Evolutionary conservation across 306 rosid species (phyloP).

Genomic region (Vicia sativa): DNA sequence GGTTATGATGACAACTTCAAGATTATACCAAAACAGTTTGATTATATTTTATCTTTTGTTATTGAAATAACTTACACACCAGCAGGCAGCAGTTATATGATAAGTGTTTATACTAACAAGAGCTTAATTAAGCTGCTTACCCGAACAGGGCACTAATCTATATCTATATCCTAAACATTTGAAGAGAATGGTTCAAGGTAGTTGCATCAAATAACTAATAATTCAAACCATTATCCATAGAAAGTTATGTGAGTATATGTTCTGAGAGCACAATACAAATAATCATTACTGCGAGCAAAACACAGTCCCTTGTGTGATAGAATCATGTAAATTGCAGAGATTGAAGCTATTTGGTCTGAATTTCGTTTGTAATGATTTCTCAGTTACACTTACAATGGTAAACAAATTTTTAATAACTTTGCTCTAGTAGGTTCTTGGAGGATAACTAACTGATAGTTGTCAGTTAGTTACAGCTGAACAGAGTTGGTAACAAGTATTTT

Average conservation of each 20-base stretch:
- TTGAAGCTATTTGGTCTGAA: no score
- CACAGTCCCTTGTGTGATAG: conserved; percentile 6
- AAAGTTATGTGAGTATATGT: conserved; percentile 1
- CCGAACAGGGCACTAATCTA: neutral
- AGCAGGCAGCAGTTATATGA: neutral
- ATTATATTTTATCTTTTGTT: neutral
- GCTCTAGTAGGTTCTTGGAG: no score
- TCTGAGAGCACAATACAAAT: conserved; percentile 8
- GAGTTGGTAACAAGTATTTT: no score
- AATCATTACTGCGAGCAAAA: conserved; percentile 14
- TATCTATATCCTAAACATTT: conserved; percentile 10
- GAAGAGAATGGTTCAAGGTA: conserved; percentile 29
- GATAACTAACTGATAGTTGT: no score
- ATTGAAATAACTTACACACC: neutral
- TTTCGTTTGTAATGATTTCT: no score
- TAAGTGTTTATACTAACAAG: neutral
- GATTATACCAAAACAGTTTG: neutral
- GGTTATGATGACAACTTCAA: neutral
- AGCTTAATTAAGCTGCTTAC: neutral
- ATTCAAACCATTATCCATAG: neutral
- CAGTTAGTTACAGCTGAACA: no score
- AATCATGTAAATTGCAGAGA: no score
- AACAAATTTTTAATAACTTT: no score
- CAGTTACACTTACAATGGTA: no score
- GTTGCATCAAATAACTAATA: conserved; percentile 9